phyloP scores from a whole-genome alignment of 345 rosid genomes.

The Acer yangbiense region DNA sequence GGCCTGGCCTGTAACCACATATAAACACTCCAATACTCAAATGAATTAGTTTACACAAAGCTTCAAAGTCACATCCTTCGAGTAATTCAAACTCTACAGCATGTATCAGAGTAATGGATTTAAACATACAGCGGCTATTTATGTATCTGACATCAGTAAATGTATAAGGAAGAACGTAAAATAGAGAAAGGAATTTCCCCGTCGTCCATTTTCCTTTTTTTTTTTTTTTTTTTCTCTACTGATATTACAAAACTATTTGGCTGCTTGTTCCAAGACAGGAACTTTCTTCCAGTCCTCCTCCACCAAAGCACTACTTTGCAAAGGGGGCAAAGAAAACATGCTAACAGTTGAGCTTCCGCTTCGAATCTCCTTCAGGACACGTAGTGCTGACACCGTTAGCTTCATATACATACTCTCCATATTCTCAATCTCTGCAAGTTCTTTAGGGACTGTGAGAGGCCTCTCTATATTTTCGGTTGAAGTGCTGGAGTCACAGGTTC shows the following conservation, averaged over 20 bases:
- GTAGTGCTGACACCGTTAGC: slow-evolving; percentile 63
- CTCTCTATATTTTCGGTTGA: slow-evolving; percentile 20
- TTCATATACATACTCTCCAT: slow-evolving; percentile 69
- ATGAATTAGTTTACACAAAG: background rate
- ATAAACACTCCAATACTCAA: background rate
- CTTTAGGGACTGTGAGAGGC: slow-evolving; percentile 41
- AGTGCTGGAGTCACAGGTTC: slow-evolving; percentile 18
- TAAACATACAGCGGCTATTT: slow-evolving; percentile 7
- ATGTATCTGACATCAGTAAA: background rate
- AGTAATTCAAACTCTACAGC: slow-evolving; percentile 3
- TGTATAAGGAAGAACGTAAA: background rate
- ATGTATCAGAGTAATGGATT: slow-evolving; percentile 7
- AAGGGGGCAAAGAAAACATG: slow-evolving; percentile 70
- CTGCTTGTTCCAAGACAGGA: slow-evolving; percentile 60
- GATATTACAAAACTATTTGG: slow-evolving; percentile 38
- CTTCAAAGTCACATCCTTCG: background rate
- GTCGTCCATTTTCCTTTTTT: background rate
- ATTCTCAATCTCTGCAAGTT: slow-evolving; percentile 56
- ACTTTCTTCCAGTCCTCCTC: slow-evolving; percentile 57
- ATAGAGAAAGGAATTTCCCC: background rate
- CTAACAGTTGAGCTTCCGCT: slow-evolving; percentile 81
- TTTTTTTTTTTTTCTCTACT: background rate
- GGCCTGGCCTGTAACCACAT: background rate
- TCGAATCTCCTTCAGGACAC: slow-evolving; percentile 70
- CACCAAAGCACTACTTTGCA: slow-evolving; percentile 46